These are phyloP conservation scores for Ogataea nitratoaversa DNA, from an alignment of 805 yeast genomes.

Conservation along the genomic window DNA sequence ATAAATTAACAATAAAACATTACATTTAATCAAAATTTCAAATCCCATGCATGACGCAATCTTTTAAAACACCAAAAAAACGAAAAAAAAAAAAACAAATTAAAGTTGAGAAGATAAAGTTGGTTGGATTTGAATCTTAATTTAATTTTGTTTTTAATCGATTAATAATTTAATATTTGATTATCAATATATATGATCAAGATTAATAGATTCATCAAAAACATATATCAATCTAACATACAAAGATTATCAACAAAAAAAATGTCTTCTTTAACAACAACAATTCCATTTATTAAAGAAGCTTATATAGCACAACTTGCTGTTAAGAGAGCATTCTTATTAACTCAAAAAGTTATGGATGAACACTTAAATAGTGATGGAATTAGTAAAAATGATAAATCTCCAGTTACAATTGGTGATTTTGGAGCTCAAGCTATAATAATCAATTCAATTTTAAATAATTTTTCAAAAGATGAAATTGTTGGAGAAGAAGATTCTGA, in stretches of 20 bases:
- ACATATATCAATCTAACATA: too few relatives aligned
- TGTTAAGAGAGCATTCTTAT: conserved; percentile 77
- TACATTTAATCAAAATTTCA: background rate
- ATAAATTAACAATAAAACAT: too few relatives aligned
- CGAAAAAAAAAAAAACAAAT: background rate
- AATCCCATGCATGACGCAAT: background rate
- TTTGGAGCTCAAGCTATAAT: conserved; percentile 94
- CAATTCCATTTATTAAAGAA: conserved; percentile 52
- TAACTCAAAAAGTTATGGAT: conserved; percentile 63
- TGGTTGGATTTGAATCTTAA: too few relatives aligned
- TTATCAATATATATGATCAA: too few relatives aligned
- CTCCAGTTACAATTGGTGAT: conserved; percentile 97
- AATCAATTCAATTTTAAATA: conserved; percentile 72
- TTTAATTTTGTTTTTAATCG: too few relatives aligned
- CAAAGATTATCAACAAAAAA: too few relatives aligned
- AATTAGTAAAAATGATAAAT: conserved; percentile 79
- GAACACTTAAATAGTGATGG: conserved; percentile 45
- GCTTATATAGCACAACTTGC: conserved; percentile 81
- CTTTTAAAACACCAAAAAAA: background rate
- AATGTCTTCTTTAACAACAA: conserved; percentile 2
- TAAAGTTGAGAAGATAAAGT: too few relatives aligned
- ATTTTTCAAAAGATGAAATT: conserved; percentile 80
- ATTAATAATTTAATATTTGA: too few relatives aligned
- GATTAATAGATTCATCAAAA: too few relatives aligned
- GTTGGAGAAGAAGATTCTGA: conserved; percentile 94